These are phyloP conservation scores for Penicillium brevicompactum DNA, from an alignment of 2,329 filamentous ascomycete species.

Conservation along the genomic window DNA sequence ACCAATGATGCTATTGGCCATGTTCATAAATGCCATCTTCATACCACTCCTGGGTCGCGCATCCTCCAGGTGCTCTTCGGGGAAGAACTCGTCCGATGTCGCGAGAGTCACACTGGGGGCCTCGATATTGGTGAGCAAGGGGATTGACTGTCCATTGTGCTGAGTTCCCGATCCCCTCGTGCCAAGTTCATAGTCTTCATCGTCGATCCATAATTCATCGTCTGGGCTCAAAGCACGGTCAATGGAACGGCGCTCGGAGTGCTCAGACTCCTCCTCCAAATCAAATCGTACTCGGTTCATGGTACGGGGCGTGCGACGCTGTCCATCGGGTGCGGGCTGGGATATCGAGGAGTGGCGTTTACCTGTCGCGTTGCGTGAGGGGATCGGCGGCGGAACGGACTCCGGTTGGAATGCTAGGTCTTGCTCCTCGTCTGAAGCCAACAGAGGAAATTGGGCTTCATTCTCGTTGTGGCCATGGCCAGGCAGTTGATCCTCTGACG, in stretches of 20 bases:
- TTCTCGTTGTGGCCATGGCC: slow-evolving; percentile 33
- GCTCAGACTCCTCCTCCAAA: slow-evolving; percentile 34
- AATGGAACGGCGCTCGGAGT: slow-evolving; percentile 34
- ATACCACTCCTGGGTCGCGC: slow-evolving; percentile 81
- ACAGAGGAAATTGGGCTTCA: slow-evolving; percentile 38
- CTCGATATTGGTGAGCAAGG: slow-evolving; percentile 80
- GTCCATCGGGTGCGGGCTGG: slow-evolving; percentile 41
- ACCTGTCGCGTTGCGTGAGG: slow-evolving; percentile 19
- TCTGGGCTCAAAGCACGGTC: slow-evolving; percentile 32
- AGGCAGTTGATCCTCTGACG: slow-evolving; percentile 34
- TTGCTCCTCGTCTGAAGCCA: slow-evolving; percentile 31
- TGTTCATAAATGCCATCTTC: slow-evolving; percentile 95
- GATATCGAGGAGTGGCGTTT: slow-evolving; percentile 46
- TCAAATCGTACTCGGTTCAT: slow-evolving; percentile 77
- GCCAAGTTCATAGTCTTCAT: slow-evolving; percentile 61
- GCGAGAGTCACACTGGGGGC: slow-evolving; percentile 76
- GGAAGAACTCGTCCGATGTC: slow-evolving; percentile 58
- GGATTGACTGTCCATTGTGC: slow-evolving; percentile 56
- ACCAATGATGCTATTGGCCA: slow-evolving; percentile 97
- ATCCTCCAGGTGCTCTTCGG: slow-evolving; percentile 61
- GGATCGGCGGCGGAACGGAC: slow-evolving; percentile 22
- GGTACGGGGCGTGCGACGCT: slow-evolving; percentile 58
- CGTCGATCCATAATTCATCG: slow-evolving; percentile 52
- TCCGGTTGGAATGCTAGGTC: slow-evolving; percentile 29
- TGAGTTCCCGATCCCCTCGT: slow-evolving; percentile 41